Percentiles rank a stretch among this genome's conserved stretches.
phyloP scores from a whole-genome alignment of 139 green algal species.

The Edaphochlamys debaryana region DNA sequence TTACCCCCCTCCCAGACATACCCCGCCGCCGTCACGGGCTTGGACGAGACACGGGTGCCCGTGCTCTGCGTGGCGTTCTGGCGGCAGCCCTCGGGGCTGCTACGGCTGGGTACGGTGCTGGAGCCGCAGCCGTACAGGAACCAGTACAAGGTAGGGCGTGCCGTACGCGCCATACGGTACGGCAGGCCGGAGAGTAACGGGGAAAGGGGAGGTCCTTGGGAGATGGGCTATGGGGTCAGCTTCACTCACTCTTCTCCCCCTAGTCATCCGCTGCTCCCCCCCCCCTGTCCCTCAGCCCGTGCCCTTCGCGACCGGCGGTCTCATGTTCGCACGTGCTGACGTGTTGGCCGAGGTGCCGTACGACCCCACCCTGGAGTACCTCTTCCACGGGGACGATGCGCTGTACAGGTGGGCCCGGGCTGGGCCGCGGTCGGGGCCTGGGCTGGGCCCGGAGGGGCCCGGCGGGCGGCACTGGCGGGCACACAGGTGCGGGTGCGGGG shows the following conservation, averaged over 20 bases:
- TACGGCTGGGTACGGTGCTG: not conserved
- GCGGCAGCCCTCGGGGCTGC: no score
- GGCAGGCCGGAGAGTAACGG: not conserved
- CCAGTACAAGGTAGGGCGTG: not conserved
- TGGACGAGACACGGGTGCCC: not conserved
- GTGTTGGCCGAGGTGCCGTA: not conserved
- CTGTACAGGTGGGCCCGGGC: not conserved
- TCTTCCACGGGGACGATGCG: not conserved
- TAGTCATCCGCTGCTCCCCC: no score
- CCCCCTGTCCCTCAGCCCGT: not conserved
- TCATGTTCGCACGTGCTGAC: not conserved
- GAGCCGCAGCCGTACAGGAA: not conserved
- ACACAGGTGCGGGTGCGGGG: not conserved
- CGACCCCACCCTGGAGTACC: not conserved
- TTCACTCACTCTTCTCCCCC: no score
- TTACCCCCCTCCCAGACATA: slow-evolving; percentile 9
- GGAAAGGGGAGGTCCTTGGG: no score
- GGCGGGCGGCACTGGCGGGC: no score
- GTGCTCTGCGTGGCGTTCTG: not conserved
- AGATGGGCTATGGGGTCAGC: no score
- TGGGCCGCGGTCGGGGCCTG: not conserved
- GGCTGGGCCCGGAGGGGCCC: not conserved
- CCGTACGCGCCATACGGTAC: not conserved
- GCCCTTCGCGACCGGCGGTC: not conserved
- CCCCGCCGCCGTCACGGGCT: not conserved